Evolutionary conservation across 2,329 filamentous ascomycete species (phyloP).

Genomic region (Monilinia fructigena): DNA sequence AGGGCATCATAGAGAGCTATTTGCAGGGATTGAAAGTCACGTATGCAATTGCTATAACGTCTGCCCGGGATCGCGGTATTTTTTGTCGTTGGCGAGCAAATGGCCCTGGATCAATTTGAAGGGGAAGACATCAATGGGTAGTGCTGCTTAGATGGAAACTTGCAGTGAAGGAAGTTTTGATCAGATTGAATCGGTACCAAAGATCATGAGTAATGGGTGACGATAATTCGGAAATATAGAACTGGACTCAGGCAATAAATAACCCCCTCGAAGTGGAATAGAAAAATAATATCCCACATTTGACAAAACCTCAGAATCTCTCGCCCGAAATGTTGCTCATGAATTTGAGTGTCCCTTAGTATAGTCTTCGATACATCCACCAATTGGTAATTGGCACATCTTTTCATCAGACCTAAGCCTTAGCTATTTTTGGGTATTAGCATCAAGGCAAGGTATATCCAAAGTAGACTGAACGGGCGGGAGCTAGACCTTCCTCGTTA

Average conservation of each 20-base stretch:
- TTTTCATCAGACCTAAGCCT: too few species aligned
- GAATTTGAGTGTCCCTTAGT: not conserved
- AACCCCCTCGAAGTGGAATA: not conserved
- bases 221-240: not conserved
- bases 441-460: too few species aligned
- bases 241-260: not conserved
- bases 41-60: slow-evolving; percentile 56
- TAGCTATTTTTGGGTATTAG: too few species aligned
- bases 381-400: too few species aligned
- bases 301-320: not conserved
- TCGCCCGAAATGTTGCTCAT: too few species aligned
- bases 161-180: too few species aligned
- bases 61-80: slow-evolving; percentile 45
- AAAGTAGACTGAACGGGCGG: too few species aligned
- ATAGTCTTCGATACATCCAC: too few species aligned
- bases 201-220: not conserved
- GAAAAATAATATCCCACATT: too few species aligned
- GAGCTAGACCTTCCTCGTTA: too few species aligned
- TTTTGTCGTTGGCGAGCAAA: slow-evolving; percentile 39
- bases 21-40: slow-evolving; percentile 62
- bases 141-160: slow-evolving; percentile 22
- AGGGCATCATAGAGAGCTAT: slow-evolving; percentile 59
- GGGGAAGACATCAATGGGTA: slow-evolving; percentile 33
- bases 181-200: too few species aligned
- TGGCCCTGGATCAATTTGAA: slow-evolving; percentile 41